These are phyloP conservation scores for Panicum miliaceum DNA, from an alignment of 176 grass and related monocot genomes.

Conservation along the genomic window DNA sequence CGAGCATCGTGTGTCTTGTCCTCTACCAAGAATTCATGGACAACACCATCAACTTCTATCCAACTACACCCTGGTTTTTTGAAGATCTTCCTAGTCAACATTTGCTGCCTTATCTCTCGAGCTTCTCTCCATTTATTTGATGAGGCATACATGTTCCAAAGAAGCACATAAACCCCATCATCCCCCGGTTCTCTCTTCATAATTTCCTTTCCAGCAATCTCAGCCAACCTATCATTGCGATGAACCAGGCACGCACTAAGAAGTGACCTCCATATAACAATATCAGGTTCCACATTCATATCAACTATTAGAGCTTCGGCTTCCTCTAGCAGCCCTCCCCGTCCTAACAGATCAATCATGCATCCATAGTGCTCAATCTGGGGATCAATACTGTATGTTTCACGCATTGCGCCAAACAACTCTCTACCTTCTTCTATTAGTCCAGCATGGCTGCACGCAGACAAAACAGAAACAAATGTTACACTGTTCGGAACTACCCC, in stretches of 20 bases:
- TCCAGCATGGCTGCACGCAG: slow-evolving; percentile 67
- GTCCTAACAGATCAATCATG: slow-evolving; percentile 72
- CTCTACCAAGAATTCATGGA: slow-evolving; percentile 70
- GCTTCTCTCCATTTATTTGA: slow-evolving; percentile 71
- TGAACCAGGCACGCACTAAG: slow-evolving; percentile 70
- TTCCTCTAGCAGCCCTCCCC: slow-evolving; percentile 65
- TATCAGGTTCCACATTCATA: slow-evolving; percentile 63
- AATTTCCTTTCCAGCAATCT: slow-evolving; percentile 69
- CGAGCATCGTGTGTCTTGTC: slow-evolving; percentile 58
- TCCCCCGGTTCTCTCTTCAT: slow-evolving; percentile 61
- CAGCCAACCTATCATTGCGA: slow-evolving; percentile 60
- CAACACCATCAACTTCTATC: slow-evolving; percentile 63
- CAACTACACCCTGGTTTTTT: slow-evolving; percentile 75
- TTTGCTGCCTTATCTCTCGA: slow-evolving; percentile 59
- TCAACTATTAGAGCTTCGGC: slow-evolving; percentile 56
- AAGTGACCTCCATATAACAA: slow-evolving; percentile 76
- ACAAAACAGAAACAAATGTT: slow-evolving; percentile 65
- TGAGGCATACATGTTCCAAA: slow-evolving; percentile 73
- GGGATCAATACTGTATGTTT: slow-evolving; percentile 45
- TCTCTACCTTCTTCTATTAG: slow-evolving; percentile 61
- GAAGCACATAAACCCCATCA: slow-evolving; percentile 70
- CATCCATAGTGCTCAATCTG: slow-evolving; percentile 73
- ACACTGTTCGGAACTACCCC: slow-evolving; percentile 54
- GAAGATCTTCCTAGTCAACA: slow-evolving; percentile 55
- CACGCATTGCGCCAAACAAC: slow-evolving; percentile 49